Evolutionary conservation across 805 yeast genomes (phyloP).

Genomic region (Barnettozyma pratensis): DNA sequence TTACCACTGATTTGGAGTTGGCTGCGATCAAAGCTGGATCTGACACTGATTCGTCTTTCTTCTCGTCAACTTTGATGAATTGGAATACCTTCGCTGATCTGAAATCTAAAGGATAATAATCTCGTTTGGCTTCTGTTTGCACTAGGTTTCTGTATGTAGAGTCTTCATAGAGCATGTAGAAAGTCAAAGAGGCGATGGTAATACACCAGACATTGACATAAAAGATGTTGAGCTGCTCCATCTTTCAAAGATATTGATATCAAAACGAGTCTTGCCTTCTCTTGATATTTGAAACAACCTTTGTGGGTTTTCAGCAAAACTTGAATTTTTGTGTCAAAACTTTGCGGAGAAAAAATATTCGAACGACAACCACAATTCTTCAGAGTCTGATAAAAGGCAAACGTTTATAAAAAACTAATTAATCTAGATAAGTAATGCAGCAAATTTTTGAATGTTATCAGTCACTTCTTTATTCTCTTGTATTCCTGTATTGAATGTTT

Average conservation of each 20-base stretch:
- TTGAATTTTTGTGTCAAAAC: too few species aligned
- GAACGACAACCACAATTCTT: too few species aligned
- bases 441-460: too few species aligned
- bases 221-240: slow-evolving; percentile 6
- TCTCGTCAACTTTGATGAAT: slow-evolving; percentile 1
- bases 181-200: neutral
- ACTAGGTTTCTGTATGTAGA: neutral
- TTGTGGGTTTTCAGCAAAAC: too few species aligned
- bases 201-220: slow-evolving; percentile 5
- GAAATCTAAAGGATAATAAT: slow-evolving; percentile 7
- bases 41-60: neutral
- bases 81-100: neutral
- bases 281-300: too few species aligned
- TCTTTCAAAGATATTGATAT: neutral
- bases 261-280: too few species aligned
- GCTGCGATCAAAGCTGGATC: neutral
- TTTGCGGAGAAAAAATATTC: too few species aligned
- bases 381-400: too few species aligned
- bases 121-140: slow-evolving; percentile 1
- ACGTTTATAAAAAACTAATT: too few species aligned
- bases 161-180: slow-evolving; percentile 1
- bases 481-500: neutral
- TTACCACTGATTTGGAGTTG: neutral
- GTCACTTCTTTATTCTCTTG: neutral
- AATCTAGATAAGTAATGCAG: too few species aligned